Conservation (phyloP, 768 basidiomycete genomes). For the Xerocomellus intermedius region DNA sequence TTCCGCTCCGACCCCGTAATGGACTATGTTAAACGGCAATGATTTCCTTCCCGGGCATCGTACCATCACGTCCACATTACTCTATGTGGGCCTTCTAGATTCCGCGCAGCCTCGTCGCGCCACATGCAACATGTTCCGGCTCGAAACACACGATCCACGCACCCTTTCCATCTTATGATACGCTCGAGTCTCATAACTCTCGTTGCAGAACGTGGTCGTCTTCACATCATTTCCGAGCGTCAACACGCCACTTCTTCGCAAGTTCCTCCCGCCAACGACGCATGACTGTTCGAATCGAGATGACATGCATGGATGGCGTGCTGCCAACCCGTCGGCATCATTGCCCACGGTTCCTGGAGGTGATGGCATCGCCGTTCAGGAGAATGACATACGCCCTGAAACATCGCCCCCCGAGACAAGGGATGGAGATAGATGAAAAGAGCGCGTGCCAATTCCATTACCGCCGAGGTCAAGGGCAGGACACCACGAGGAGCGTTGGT, state of each 20-base stretch:
- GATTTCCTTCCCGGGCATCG: slow-evolving; percentile 16
- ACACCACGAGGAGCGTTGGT: slow-evolving; percentile 20
- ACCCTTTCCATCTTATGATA: slow-evolving; percentile 11
- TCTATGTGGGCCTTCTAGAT: slow-evolving; percentile 4
- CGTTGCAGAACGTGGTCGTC: slow-evolving; percentile 9
- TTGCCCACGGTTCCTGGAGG: slow-evolving; percentile 7
- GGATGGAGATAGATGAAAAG: slow-evolving; percentile 11
- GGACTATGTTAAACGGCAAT: slow-evolving; percentile 10
- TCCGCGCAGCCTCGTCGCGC: slow-evolving; percentile 23
- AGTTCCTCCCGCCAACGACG: slow-evolving; percentile 7
- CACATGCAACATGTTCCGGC: slow-evolving; percentile 27
- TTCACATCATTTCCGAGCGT: slow-evolving; percentile 24
- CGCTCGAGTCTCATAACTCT: slow-evolving; percentile 3
- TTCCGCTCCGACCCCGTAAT: slow-evolving; percentile 21
- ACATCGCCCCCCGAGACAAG: slow-evolving; percentile 9
- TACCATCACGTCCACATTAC: slow-evolving; percentile 17
- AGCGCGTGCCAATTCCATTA: slow-evolving; percentile 2
- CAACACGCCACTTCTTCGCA: slow-evolving; percentile 1
- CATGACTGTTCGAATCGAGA: slow-evolving; percentile 1
- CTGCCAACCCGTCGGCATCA: slow-evolving; percentile 2
- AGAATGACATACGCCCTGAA: neutral
- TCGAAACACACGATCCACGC: slow-evolving; percentile 27
- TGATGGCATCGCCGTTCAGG: slow-evolving; percentile 6
- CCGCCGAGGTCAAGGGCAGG: slow-evolving; percentile 24
- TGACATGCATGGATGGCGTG: slow-evolving; percentile 6